phyloP scores from a whole-genome alignment of 768 basidiomycete genomes.

The Dacryopinax spathularia region DNA sequence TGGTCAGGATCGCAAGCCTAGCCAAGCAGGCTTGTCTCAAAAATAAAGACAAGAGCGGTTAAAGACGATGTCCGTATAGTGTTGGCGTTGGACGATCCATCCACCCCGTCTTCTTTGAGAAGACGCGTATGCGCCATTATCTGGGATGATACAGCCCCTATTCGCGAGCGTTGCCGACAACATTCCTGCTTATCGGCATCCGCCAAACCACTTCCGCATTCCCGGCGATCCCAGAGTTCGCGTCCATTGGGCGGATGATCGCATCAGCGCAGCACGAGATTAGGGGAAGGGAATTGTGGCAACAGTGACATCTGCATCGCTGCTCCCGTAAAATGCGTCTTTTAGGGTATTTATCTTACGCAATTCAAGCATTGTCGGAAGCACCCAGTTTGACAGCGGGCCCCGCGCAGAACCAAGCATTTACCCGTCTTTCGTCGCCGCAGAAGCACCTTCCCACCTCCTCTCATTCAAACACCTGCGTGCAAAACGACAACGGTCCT shows the following conservation, averaged over 20 bases:
- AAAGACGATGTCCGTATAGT: too few relatives aligned
- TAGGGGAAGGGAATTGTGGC: not conserved
- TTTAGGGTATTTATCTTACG: not conserved
- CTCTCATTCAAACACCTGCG: too few relatives aligned
- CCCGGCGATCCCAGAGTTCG: not conserved
- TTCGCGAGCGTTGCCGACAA: not conserved
- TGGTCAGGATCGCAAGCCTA: not conserved
- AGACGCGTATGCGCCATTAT: not conserved
- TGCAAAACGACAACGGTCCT: too few relatives aligned
- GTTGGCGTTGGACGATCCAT: too few relatives aligned
- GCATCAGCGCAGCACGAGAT: not conserved
- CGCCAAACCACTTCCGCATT: not conserved
- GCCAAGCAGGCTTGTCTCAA: not conserved
- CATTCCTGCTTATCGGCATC: constrained; percentile 1
- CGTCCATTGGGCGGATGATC: not conserved
- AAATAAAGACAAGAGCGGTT: too few relatives aligned
- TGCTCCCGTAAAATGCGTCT: not conserved
- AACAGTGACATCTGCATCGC: not conserved
- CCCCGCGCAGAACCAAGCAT: not conserved
- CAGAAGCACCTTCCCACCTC: too few relatives aligned
- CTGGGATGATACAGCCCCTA: not conserved
- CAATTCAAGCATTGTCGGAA: not conserved
- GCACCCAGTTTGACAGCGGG: not conserved
- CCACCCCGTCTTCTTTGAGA: not conserved
- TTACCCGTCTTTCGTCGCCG: too few relatives aligned